phyloP scores from a whole-genome alignment of 2,329 filamentous ascomycete species.

The Colletotrichum sublineola region DNA sequence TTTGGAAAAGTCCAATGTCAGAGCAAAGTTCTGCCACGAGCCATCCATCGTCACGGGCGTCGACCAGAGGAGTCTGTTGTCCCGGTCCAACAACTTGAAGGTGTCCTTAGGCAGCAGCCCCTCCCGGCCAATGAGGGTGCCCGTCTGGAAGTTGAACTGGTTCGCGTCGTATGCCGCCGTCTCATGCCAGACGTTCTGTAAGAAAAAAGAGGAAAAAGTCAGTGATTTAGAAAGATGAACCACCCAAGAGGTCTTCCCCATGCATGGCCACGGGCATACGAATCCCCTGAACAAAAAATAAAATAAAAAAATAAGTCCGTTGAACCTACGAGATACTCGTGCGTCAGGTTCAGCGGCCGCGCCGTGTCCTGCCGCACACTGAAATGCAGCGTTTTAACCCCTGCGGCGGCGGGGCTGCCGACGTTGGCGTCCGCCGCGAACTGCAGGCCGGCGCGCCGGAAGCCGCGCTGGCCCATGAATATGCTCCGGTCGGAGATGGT shows the following conservation, averaged over 20 bases:
- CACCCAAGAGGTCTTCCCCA: not conserved
- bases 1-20: constrained; percentile 42
- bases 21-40: constrained; percentile 44
- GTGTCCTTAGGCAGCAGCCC: constrained; percentile 27
- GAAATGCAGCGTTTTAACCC: constrained; percentile 54
- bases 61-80: constrained; percentile 41
- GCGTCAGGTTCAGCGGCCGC: constrained; percentile 52
- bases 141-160: constrained; percentile 56
- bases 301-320: not conserved
- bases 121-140: constrained; percentile 48
- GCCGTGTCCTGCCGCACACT: constrained; percentile 51
- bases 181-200: constrained; percentile 54
- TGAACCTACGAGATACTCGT: constrained; percentile 51
- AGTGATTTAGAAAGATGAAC: not conserved
- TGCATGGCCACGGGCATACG: too few species aligned
- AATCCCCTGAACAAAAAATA: too few species aligned
- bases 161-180: constrained; percentile 53
- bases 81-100: constrained; percentile 41
- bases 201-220: not conserved
- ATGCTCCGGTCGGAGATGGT: constrained; percentile 59
- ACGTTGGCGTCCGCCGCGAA: constrained; percentile 58
- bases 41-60: constrained; percentile 35
- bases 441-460: constrained; percentile 60
- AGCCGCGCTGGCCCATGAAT: constrained; percentile 61
- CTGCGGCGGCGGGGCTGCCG: constrained; percentile 51